Evolutionary conservation across 108 stramenopile species (phyloP).

Genomic region (Discostella stelligeroides): DNA sequence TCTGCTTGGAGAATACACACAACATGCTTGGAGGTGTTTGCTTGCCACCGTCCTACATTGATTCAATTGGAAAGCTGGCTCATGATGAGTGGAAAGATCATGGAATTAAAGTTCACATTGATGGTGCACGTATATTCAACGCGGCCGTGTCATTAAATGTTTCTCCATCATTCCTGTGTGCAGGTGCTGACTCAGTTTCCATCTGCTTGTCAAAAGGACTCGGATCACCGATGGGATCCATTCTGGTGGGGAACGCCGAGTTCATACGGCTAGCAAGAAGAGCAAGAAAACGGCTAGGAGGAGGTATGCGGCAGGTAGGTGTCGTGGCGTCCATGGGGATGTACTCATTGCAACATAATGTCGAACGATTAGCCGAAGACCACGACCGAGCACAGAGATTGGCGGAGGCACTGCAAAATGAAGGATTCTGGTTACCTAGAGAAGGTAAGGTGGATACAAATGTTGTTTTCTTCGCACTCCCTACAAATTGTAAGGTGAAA

Average conservation of each 20-base stretch:
- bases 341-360: conserved; percentile 83
- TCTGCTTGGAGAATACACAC: conserved; percentile 97
- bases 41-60: conserved; percentile 77
- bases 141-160: conserved; percentile 75
- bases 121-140: conserved; percentile 96
- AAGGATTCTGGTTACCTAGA: conserved; percentile 65
- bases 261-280: conserved; percentile 83
- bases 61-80: conserved; percentile 72
- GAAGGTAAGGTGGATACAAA: conserved; percentile 79
- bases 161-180: conserved; percentile 53
- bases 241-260: conserved; percentile 84
- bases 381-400: conserved; percentile 69
- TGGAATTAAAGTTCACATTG: conserved; percentile 77
- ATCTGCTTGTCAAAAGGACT: conserved; percentile 97
- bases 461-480: conserved; percentile 83
- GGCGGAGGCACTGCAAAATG: conserved; percentile 51
- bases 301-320: conserved; percentile 96
- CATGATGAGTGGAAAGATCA: conserved; percentile 46
- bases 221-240: conserved; percentile 93
- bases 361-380: conserved; percentile 87
- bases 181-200: conserved; percentile 83
- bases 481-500: conserved; percentile 48
- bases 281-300: conserved; percentile 93
- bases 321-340: conserved; percentile 92
- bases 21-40: conserved; percentile 95